Conservation (phyloP, 345 rosid species). For the Salix arbutifolia region DNA sequence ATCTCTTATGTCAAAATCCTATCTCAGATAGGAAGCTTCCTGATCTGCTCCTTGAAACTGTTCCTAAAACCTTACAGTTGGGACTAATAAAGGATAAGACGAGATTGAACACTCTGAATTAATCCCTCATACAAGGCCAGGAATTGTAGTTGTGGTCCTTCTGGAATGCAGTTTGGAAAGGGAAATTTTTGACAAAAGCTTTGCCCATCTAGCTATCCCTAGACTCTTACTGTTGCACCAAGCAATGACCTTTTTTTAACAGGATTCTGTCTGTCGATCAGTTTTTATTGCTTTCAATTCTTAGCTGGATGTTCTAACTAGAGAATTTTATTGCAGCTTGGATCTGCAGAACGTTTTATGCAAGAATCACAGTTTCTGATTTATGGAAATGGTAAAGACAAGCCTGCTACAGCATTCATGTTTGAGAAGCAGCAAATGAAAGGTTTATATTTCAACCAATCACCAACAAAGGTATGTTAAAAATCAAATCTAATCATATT, state of each 20-base stretch:
- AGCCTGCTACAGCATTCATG: conserved; percentile 91
- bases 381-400: conserved; percentile 80
- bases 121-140: neutral
- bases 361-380: conserved; percentile 76
- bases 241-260: neutral
- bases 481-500: neutral
- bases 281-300: conserved; percentile 2
- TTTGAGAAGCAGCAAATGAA: conserved; percentile 86
- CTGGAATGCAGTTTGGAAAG: neutral
- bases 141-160: neutral
- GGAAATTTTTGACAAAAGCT: neutral
- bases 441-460: conserved; percentile 88
- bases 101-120: neutral
- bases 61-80: neutral
- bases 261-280: neutral
- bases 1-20: neutral
- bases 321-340: conserved; percentile 57
- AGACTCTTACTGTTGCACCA: neutral
- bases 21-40: neutral
- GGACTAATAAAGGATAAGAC: neutral
- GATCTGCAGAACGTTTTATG: conserved; percentile 88
- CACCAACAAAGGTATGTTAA: conserved; percentile 67
- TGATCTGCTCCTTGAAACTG: neutral
- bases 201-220: neutral
- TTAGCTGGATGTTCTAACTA: conserved; percentile 6